A percentile compares a stretch with the other conserved stretches of the same genome.
Conservation (phyloP, 75 land plant genomes). For the Sequoiadendron giganteum region DNA sequence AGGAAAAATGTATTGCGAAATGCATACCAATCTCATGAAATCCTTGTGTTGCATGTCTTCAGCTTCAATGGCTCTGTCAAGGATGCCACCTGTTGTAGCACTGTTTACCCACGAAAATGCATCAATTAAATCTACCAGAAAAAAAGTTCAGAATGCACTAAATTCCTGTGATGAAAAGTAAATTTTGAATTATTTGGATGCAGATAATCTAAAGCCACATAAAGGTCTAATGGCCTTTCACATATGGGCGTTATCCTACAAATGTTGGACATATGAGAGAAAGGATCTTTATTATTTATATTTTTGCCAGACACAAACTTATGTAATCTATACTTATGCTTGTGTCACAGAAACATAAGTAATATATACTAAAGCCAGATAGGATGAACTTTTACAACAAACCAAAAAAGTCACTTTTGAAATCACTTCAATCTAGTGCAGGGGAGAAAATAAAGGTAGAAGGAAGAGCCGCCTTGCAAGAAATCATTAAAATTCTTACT, state of each 20-base stretch:
- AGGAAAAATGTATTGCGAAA: background rate
- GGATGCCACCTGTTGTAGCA: slow-evolving; percentile 53
- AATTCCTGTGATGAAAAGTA: background rate
- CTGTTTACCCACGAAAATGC: slow-evolving; percentile 15
- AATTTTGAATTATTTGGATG: background rate
- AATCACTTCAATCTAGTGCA: background rate
- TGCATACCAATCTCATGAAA: slow-evolving; percentile 37
- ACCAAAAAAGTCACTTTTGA: background rate
- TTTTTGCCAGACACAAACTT: background rate
- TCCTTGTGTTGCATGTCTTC: slow-evolving; percentile 37
- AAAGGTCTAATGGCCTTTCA: background rate
- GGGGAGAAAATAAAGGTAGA: background rate
- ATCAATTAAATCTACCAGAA: background rate
- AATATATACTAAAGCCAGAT: background rate
- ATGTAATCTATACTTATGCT: too few species aligned
- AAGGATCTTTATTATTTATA: background rate
- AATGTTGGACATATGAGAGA: background rate
- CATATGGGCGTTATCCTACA: background rate
- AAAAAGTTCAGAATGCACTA: background rate
- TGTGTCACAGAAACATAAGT: background rate
- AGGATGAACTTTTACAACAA: background rate
- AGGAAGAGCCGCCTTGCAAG: background rate
- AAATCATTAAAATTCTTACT: background rate
- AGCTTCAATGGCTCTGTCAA: slow-evolving; percentile 53
- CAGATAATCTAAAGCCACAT: background rate